Evolutionary conservation across 129 eudicot species (phyloP), one percentile per base, ranked within the genome.

Genomic region (Centella asiatica): DNA sequence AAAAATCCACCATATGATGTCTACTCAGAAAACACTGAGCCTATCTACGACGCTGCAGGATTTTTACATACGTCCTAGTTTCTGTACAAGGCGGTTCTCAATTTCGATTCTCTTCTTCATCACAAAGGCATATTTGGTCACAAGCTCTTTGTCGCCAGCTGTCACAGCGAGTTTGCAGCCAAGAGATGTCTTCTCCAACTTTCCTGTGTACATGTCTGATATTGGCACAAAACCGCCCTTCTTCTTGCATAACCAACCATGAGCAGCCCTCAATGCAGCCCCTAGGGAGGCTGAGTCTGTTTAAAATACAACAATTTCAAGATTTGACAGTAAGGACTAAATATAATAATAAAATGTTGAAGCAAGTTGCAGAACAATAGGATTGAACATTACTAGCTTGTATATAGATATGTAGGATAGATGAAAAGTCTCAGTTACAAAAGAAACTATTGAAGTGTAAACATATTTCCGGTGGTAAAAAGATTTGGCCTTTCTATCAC

Each of bases 241-340:
- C 55, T 71, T 68, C 25, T 80, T 52, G 95, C 98, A 92, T 45
- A 90, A 52, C 98, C 98, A 90, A 42, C 98, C 95, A 64, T 90
- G 98, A 58, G 98, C 95, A 7, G 98, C 98, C 78, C 98, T 78
- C 47, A 90, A 65, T 64, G 98, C 98, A 31, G 90, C 98, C 23
- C 98, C 98, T 69, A 87, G 26, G 5, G 98, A 87, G 19, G 98
- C 98, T 1, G 98, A 87, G 69, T 87, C 98, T 86, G 82, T 51
- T 31, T 50, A 49, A 61, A 44, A 36, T 54, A 22, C 14, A 55
- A 31, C 34, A 10, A 20, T 18, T 50, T 66, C 59, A 53, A 5
- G 11, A 53, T 10, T 25, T 33, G 36, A 52, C 19, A 5, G 36
- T 12, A 9, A 27, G 36, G 13, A 34, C 33, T 25, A 3, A 13